Evolutionary conservation across 371 early-diverging fungal genomes (phyloP).

Genomic region (Batrachochytrium dendrobatidis): DNA sequence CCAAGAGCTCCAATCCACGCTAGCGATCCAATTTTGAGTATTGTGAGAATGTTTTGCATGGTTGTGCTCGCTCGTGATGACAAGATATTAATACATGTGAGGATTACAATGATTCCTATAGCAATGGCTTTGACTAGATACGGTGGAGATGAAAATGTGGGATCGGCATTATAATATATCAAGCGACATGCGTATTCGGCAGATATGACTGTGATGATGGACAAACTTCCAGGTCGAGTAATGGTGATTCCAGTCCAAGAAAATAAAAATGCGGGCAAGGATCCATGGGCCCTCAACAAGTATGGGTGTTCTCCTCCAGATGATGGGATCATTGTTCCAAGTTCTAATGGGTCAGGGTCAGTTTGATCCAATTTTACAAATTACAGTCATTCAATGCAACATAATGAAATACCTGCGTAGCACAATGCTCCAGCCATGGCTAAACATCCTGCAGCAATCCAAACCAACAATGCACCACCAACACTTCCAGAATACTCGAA

Average conservation of each 20-base stretch:
- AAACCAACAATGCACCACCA: conserved; percentile 42
- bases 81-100: conserved; percentile 65
- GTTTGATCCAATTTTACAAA: no score
- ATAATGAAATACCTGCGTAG: no score
- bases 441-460: conserved; percentile 47
- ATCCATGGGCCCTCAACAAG: conserved; percentile 68
- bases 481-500: conserved; percentile 38
- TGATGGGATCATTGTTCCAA: conserved; percentile 78
- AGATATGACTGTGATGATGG: conserved; percentile 70
- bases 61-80: conserved; percentile 64
- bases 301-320: conserved; percentile 85
- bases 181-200: conserved; percentile 69
- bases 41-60: conserved; percentile 73
- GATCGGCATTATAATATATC: conserved; percentile 22
- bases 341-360: no score
- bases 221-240: conserved; percentile 57
- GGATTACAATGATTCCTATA: conserved; percentile 48
- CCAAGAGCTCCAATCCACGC: conserved; percentile 70
- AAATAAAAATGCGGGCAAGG: conserved; percentile 74
- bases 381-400: no score
- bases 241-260: conserved; percentile 61
- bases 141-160: conserved; percentile 6
- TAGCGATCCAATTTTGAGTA: conserved; percentile 71
- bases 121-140: conserved; percentile 68
- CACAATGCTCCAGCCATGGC: conserved; percentile 49